These are phyloP conservation scores for Blastocystis sp. DNA, from an alignment of 352 stramenopile genomes.

Conservation along the genomic window DNA sequence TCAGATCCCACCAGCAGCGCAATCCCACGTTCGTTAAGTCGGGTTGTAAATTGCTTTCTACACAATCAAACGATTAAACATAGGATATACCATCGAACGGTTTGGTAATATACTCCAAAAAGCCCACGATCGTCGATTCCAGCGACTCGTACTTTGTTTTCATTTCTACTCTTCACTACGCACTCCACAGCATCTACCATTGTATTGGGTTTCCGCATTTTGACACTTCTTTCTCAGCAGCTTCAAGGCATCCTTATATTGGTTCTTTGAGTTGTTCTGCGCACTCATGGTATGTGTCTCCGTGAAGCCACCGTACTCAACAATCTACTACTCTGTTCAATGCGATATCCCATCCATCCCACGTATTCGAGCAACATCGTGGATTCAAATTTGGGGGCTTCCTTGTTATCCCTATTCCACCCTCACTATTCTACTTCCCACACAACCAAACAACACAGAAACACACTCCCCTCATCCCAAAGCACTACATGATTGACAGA, in stretches of 20 bases:
- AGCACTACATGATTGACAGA: too few species aligned
- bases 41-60: slow-evolving; percentile 50
- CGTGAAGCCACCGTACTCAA: too few species aligned
- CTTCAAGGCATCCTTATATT: slow-evolving; percentile 58
- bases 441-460: too few species aligned
- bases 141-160: slow-evolving; percentile 38
- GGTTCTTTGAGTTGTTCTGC: background rate
- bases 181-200: background rate
- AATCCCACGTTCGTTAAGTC: slow-evolving; percentile 21
- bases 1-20: slow-evolving; percentile 56
- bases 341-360: too few species aligned
- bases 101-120: slow-evolving; percentile 49
- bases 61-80: background rate
- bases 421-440: too few species aligned
- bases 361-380: too few species aligned
- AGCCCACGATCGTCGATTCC: slow-evolving; percentile 6
- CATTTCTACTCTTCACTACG: slow-evolving; percentile 5
- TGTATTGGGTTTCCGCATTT: background rate
- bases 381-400: too few species aligned
- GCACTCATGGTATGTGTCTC: background rate
- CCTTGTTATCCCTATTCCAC: too few species aligned
- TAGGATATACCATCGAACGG: slow-evolving; percentile 10
- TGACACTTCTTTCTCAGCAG: slow-evolving; percentile 46
- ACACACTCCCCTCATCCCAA: too few species aligned
- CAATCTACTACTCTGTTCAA: too few species aligned